Percentiles rank a stretch among this genome's conserved stretches.
These are phyloP conservation scores for Crotalaria pallida DNA, from an alignment of 306 rosid species.

Conservation along the genomic window DNA sequence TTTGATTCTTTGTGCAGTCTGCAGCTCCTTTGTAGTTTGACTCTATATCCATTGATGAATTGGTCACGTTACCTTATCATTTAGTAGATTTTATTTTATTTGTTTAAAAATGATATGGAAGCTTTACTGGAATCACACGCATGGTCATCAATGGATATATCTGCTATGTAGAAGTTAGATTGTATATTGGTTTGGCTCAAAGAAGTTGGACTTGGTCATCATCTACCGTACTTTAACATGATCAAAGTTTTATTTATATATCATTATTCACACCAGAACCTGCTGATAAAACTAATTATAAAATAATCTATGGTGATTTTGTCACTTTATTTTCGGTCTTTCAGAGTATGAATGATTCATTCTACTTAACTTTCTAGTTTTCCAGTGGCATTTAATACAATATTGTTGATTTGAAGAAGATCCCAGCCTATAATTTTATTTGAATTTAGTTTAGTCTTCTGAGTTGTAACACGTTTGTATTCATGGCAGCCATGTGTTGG, in stretches of 20 bases:
- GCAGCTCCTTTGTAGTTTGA: no score
- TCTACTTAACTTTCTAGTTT: not conserved
- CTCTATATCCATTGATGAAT: no score
- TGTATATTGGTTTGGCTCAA: not conserved
- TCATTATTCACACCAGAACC: not conserved
- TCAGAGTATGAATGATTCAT: not conserved
- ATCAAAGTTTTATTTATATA: not conserved
- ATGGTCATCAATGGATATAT: no score
- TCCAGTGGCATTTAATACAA: not conserved
- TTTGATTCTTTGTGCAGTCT: no score
- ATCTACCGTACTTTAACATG: no score
- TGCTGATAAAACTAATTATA: not conserved
- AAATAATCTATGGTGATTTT: not conserved
- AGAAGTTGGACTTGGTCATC: not conserved
- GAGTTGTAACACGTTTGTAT: no score
- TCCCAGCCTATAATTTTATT: not conserved
- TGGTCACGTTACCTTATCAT: no score
- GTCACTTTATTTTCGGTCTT: not conserved
- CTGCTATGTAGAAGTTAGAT: not conserved
- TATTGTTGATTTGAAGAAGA: not conserved
- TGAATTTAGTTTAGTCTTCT: not conserved
- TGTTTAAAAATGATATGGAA: no score
- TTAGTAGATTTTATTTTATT: no score
- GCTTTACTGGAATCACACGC: no score
- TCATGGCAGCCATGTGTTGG: conserved; percentile 86